phyloP scores from a whole-genome alignment of 305 asterid species.

The Coffea humblotiana region DNA sequence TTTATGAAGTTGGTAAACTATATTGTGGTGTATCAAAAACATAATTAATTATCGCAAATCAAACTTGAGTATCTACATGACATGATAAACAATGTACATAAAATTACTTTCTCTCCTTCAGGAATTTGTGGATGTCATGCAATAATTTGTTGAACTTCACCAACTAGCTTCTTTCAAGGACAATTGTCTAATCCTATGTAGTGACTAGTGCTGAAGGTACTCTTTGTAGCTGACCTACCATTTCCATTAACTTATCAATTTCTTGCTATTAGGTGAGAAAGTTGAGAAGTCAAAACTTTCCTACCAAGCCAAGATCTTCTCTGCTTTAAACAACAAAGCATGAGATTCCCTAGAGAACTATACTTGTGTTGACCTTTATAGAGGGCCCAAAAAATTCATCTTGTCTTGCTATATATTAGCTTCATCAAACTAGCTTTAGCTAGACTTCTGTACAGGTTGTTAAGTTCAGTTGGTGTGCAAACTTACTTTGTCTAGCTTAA shows the following conservation, averaged over 20 bases:
- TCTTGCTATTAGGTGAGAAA: conserved; percentile 25
- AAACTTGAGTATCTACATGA: no score
- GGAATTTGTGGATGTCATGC: background rate
- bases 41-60: no score
- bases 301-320: background rate
- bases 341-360: background rate
- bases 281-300: background rate
- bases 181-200: background rate
- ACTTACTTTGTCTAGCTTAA: background rate
- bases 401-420: background rate
- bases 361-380: background rate
- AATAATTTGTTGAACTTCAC: background rate
- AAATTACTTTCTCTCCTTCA: background rate
- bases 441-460: background rate
- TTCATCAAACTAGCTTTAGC: background rate
- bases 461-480: background rate
- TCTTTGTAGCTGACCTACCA: conserved; percentile 25
- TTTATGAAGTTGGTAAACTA: background rate
- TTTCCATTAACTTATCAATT: background rate
- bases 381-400: no score
- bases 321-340: background rate
- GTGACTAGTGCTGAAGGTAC: background rate
- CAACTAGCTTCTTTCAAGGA: background rate
- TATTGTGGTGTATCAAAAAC: background rate
- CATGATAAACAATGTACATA: background rate